Percentiles rank a stretch among this genome's conserved stretches.
Evolutionary conservation across 2,329 filamentous ascomycete species (phyloP).

Genomic region (Fusarium buharicum): DNA sequence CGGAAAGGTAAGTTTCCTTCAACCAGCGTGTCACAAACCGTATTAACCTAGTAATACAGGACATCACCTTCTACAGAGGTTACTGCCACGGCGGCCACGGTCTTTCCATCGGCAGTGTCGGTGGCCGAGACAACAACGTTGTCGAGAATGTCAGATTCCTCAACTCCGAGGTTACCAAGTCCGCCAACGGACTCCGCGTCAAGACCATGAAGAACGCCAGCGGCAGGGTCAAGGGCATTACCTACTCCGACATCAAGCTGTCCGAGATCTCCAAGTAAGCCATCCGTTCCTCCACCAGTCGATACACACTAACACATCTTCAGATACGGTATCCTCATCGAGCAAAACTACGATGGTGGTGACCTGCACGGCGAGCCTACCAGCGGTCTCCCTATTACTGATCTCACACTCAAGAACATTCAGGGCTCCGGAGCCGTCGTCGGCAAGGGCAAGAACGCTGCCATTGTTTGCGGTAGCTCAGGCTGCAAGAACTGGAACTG

Average conservation of each 20-base stretch:
- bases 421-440: slow-evolving; percentile 53
- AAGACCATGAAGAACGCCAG: slow-evolving; percentile 60
- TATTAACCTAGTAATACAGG: too few relatives aligned
- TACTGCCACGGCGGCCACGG: slow-evolving; percentile 58
- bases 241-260: slow-evolving; percentile 57
- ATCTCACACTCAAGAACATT: slow-evolving; percentile 55
- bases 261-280: slow-evolving; percentile 51
- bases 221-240: slow-evolving; percentile 56
- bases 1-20: slow-evolving; percentile 44
- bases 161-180: slow-evolving; percentile 60
- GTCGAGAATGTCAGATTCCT: slow-evolving; percentile 63
- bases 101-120: slow-evolving; percentile 57
- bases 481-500: slow-evolving; percentile 63
- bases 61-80: slow-evolving; percentile 58
- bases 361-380: slow-evolving; percentile 56
- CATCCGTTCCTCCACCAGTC: too few relatives aligned
- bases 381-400: slow-evolving; percentile 61
- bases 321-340: slow-evolving; percentile 52
- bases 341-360: slow-evolving; percentile 61
- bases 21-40: too few relatives aligned
- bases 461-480: slow-evolving; percentile 62
- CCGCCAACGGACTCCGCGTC: slow-evolving; percentile 61
- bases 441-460: slow-evolving; percentile 55
- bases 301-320: not conserved
- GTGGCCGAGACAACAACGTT: slow-evolving; percentile 60